Evolutionary conservation across 2,329 filamentous ascomycete species (phyloP).

Genomic region (Fusarium buxicola): DNA sequence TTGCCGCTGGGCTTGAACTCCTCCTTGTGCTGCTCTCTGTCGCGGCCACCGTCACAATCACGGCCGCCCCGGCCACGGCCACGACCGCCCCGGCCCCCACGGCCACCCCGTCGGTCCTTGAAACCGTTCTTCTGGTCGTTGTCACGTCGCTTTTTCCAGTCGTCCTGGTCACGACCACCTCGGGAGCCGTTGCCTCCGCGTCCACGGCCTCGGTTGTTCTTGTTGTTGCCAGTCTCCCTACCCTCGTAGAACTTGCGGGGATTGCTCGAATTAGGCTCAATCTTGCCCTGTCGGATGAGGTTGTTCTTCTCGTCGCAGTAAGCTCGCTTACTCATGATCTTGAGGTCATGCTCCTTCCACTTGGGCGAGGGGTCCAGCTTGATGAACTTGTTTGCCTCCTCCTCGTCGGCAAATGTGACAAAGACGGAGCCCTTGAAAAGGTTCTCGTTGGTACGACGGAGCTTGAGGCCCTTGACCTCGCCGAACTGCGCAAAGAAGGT

Average conservation of each 20-base stretch:
- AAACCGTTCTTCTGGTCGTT: conserved; percentile 71
- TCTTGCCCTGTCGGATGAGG: conserved; percentile 76
- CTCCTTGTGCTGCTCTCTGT: conserved; percentile 49
- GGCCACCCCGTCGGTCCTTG: conserved; percentile 59
- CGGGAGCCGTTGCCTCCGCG: conserved; percentile 52
- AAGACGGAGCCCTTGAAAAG: conserved; percentile 97
- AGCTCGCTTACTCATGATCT: conserved; percentile 87
- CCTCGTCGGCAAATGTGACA: conserved; percentile 87
- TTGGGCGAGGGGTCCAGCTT: conserved; percentile 82
- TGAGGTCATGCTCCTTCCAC: conserved; percentile 83
- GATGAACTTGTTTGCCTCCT: conserved; percentile 83
- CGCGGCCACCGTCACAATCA: conserved; percentile 55
- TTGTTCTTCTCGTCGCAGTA: conserved; percentile 84
- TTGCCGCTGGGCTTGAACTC: conserved; percentile 44
- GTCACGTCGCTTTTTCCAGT: conserved; percentile 74
- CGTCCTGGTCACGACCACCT: conserved; percentile 60
- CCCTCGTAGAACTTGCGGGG: conserved; percentile 64
- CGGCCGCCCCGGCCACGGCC: conserved; percentile 57
- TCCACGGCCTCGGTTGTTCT: conserved; percentile 55
- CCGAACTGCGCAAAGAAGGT: conserved; percentile 88
- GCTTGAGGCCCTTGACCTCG: conserved; percentile 82
- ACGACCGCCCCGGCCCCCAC: conserved; percentile 58
- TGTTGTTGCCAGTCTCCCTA: conserved; percentile 52
- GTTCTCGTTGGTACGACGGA: conserved; percentile 79
- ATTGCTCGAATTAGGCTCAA: conserved; percentile 66